Conservation (phyloP, 2,329 filamentous ascomycete genomes). For the Xylaria sp. region DNA sequence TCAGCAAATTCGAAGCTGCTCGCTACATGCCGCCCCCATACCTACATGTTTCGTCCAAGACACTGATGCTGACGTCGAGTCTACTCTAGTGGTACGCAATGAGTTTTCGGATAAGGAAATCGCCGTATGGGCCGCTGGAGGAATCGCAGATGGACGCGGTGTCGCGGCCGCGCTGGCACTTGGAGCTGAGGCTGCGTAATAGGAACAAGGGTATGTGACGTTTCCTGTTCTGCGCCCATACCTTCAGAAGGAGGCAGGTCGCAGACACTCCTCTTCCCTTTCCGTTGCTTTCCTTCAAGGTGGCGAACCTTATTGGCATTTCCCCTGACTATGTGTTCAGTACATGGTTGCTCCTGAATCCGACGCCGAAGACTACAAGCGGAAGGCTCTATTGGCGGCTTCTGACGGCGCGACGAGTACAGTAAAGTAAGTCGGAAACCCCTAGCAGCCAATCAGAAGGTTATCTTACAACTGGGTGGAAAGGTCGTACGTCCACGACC, state of each 20-base stretch:
- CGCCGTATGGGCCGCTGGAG: conserved; percentile 54
- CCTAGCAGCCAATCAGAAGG: background rate
- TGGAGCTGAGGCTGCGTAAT: conserved; percentile 44
- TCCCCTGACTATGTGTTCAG: conserved; percentile 30
- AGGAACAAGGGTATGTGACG: conserved; percentile 38
- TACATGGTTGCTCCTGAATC: conserved; percentile 46
- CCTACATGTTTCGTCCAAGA: background rate
- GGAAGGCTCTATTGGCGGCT: conserved; percentile 41
- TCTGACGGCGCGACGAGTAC: conserved; percentile 44
- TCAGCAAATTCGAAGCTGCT: background rate
- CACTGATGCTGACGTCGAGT: background rate
- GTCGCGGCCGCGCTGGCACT: conserved; percentile 54
- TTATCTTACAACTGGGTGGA: background rate
- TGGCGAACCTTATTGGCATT: background rate
- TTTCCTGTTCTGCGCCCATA: background rate
- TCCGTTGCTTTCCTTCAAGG: background rate
- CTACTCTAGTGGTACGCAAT: conserved; percentile 32
- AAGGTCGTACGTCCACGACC: conserved; percentile 42
- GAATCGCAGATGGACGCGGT: conserved; percentile 54
- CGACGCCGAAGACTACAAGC: conserved; percentile 41
- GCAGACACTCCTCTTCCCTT: background rate
- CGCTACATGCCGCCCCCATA: background rate
- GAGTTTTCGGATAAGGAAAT: conserved; percentile 36
- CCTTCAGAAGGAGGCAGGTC: background rate
- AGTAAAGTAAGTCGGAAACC: conserved; percentile 41